phyloP scores from a whole-genome alignment of 768 basidiomycete genomes.

The Russula compacta region DNA sequence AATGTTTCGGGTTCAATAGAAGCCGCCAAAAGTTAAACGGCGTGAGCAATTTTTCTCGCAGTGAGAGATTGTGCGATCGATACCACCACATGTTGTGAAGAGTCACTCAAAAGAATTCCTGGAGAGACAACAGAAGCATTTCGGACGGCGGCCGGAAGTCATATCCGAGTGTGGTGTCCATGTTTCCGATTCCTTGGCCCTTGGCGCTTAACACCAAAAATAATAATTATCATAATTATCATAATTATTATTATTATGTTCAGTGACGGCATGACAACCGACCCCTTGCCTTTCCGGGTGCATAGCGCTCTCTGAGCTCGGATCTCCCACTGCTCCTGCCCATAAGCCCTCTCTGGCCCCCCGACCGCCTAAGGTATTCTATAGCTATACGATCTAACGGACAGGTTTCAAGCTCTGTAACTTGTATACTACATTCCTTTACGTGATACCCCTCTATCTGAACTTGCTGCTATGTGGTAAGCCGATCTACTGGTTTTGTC shows the following conservation, averaged over 20 bases:
- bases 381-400: slow-evolving; percentile 5
- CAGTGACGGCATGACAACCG: slow-evolving; percentile 5
- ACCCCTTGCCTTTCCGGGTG: slow-evolving; percentile 1
- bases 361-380: neutral
- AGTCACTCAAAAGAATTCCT: neutral
- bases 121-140: neutral
- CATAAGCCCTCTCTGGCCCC: neutral
- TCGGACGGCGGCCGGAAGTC: slow-evolving; percentile 6
- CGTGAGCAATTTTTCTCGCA: neutral
- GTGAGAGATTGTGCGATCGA: slow-evolving; percentile 3
- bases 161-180: slow-evolving; percentile 1
- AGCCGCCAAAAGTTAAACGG: neutral
- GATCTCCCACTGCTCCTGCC: neutral
- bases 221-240: neutral
- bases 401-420: neutral
- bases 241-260: neutral
- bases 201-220: neutral
- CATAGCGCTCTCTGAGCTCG: neutral
- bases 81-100: slow-evolving; percentile 16
- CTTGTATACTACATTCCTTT: neutral
- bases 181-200: neutral
- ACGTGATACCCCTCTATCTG: slow-evolving; percentile 10
- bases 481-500: neutral
- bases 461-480: slow-evolving; percentile 12
- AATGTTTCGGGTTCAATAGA: neutral